Evolutionary conservation across 345 rosid genomes (phyloP), one percentile per base, ranked within the genome.

Genomic region (Noccaea bulbosa): DNA sequence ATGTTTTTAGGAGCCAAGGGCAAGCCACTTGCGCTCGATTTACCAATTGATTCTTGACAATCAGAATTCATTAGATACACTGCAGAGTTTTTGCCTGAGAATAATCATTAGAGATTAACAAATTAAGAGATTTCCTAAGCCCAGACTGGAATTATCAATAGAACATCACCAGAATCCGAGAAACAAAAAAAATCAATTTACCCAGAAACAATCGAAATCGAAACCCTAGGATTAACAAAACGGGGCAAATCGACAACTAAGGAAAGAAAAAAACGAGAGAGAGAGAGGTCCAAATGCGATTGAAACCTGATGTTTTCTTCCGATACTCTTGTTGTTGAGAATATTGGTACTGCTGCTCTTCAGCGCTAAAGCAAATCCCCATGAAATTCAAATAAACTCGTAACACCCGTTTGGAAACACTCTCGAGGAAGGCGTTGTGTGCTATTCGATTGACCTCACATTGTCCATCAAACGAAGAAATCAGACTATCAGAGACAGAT

Each of bases 1-100:
- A 94, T 87, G 83, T 90, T 80, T 81, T 75, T 92, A 48, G 88
- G 85, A 47, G 84, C 62, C 51, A 81, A 59, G 17, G 80, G 71
- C 48, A 69, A 39, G 6, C 50, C 34, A 52, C 69, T 66, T 11
- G 24, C 50, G 16, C 56, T 72, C 51, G 66, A 38, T 24, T 49
- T 56, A 50, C 66, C 67, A 22, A 48, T 24, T 11, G 81, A 75
- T 10, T 68, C 80, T 72, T 71, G 34, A 7, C 65, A 47, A 64
- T 74, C 79, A 15, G 67, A 30, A 30, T 77, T 66, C 75, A 52
- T 67, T 35, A 63, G 58, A 74, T 65, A 70, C 52, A 67, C 45
- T 56, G 62, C 20, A 2, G 71, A 32, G 0, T 67, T 69, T 15
- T 55, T 54, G 44, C 65, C 41, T 52, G 38, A n/a, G 2, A 16